Evolutionary conservation across 2,329 filamentous ascomycete genomes (phyloP), one percentile per base, ranked within the genome.

Genomic region (Aspergillus pseudoterreus): DNA sequence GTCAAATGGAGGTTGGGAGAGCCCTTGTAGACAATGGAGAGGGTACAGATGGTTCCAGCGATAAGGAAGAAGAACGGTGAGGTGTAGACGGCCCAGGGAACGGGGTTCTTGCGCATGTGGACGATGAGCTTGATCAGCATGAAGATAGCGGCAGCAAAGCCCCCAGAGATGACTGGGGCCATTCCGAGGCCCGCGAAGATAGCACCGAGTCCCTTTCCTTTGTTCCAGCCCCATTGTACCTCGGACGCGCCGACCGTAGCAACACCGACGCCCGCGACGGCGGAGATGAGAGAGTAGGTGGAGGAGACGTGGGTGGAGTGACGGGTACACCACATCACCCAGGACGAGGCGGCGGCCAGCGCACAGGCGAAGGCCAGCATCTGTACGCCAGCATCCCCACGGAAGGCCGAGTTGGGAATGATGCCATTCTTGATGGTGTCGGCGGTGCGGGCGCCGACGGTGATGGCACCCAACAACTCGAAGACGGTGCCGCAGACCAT

Each of bases 11-110:
- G 79, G 53, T 77, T 84, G 21, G 87, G 86, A 9, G 87, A 89
- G 30, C 87, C 87, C 78, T 91, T 90, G 80, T 89, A 90, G 60
- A 91, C 87, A 61, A 92, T 84, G 41, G 85, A 89, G 4, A 92
- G 78, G 0, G 87, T 87, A 73, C 86, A 89, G 63, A 91, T 73
- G 52, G 85, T 88, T 50, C 79, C 85, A 50, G 87, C 86, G 53
- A 91, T 81, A 50, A 90, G 82, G 79, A 91, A 91, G 75, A 85
- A 91, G 73, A 87, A 82, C 9, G 87, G 88, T 1, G 86, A 84
- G 47, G 81, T 85, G 73, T 78, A 90, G 49, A 91, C 81, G 22
- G 87, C 86, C 86, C 85, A 89, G 6, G 77, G 80, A 2, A 88
- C 78, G 5, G 87, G 86, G 70, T 88, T 84, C 71, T 79, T 84